Conservation (phyloP, 2,329 filamentous ascomycete genomes). For the Aureobasidium vineae region DNA sequence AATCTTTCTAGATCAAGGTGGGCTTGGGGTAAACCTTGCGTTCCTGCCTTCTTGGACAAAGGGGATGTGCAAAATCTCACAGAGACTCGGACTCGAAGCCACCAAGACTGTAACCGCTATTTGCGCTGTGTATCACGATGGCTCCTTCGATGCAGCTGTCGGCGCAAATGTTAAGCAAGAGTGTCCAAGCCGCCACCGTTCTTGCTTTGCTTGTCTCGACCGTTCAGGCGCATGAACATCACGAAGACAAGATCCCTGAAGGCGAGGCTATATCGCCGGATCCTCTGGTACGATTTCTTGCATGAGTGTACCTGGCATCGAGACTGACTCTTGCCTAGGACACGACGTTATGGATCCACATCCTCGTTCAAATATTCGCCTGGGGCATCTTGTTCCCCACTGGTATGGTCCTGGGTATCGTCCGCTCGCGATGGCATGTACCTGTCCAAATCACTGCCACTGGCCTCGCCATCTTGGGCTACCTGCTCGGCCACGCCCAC, state of each 20-base stretch:
- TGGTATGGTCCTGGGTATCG: conserved; percentile 93
- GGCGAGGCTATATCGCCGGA: conserved; percentile 68
- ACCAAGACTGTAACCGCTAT: background rate
- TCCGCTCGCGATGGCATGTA: conserved; percentile 90
- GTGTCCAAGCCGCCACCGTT: conserved; percentile 6
- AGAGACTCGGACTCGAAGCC: conserved; percentile 1
- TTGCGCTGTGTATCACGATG: background rate
- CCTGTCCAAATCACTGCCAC: conserved; percentile 77
- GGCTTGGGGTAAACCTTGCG: background rate
- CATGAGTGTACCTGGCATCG: background rate
- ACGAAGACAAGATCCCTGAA: conserved; percentile 61
- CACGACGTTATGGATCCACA: conserved; percentile 87
- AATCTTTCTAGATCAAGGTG: conserved; percentile 23
- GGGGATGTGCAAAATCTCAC: conserved; percentile 9
- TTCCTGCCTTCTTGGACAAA: conserved; percentile 1
- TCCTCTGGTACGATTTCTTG: conserved; percentile 60
- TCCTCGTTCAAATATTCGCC: conserved; percentile 78
- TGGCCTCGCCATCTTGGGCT: conserved; percentile 74
- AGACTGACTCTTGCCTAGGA: conserved; percentile 53
- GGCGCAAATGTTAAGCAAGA: conserved; percentile 1
- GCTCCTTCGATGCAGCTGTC: background rate
- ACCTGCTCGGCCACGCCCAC: conserved; percentile 88
- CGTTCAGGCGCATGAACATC: conserved; percentile 52
- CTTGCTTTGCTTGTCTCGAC: conserved; percentile 28
- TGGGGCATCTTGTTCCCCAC: conserved; percentile 92